Evolutionary conservation across 352 stramenopile species (phyloP).

Genomic region (Phytophthora citricola): DNA sequence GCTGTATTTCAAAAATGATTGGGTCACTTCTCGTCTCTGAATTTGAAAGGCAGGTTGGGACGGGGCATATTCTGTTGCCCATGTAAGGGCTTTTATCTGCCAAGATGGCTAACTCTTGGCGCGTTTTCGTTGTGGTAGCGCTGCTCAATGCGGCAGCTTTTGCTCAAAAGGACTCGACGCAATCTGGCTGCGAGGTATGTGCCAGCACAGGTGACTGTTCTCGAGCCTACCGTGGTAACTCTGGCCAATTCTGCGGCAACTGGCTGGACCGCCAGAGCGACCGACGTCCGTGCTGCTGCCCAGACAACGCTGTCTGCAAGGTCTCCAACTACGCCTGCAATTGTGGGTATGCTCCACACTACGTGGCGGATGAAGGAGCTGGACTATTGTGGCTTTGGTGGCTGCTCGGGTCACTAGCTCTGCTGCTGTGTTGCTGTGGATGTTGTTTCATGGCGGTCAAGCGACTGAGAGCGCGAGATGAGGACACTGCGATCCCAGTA

Average conservation of each 20-base stretch:
- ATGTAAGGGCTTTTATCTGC: constrained; percentile 6
- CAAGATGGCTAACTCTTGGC: constrained; percentile 1
- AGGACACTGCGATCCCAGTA: constrained; percentile 22
- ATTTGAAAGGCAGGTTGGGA: constrained; percentile 6
- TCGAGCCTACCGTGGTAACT: constrained; percentile 35
- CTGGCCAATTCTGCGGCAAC: constrained; percentile 59
- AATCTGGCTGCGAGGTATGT: constrained; percentile 60
- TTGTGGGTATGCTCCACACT: constrained; percentile 31
- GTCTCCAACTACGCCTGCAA: constrained; percentile 63
- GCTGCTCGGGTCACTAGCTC: constrained; percentile 36
- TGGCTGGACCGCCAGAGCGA: constrained; percentile 59
- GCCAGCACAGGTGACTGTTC: constrained; percentile 51
- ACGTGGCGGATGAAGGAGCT: constrained; percentile 1
- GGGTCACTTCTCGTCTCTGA: background rate
- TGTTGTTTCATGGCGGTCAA: constrained; percentile 35
- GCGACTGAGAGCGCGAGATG: constrained; percentile 3
- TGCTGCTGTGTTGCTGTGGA: constrained; percentile 39
- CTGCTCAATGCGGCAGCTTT: constrained; percentile 7
- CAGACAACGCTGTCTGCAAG: constrained; percentile 45
- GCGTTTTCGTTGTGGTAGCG: background rate
- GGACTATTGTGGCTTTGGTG: constrained; percentile 56
- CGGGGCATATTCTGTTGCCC: background rate
- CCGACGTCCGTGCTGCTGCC: constrained; percentile 57
- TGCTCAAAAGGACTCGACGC: constrained; percentile 24
- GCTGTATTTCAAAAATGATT: constrained; percentile 4